phyloP scores from a whole-genome alignment of 2,329 filamentous ascomycete species.

The Colletotrichum shisoi region DNA sequence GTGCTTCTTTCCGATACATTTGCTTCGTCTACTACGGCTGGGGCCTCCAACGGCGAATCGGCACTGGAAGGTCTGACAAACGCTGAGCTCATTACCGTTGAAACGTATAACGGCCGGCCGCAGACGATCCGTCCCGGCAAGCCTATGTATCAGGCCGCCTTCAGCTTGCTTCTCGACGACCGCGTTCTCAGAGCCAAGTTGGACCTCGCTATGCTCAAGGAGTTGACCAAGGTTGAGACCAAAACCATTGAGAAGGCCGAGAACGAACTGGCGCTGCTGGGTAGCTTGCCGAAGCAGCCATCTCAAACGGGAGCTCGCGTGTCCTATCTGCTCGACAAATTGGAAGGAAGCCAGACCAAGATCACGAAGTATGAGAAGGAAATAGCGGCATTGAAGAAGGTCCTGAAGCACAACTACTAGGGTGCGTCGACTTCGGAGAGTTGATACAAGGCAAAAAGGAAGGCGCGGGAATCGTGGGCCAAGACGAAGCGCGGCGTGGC shows the following conservation, averaged over 20 bases:
- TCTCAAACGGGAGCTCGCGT: constrained; percentile 71
- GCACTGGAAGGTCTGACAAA: constrained; percentile 83
- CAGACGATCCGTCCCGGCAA: constrained; percentile 79
- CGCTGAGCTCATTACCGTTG: constrained; percentile 83
- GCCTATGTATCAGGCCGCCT: constrained; percentile 86
- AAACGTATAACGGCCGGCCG: constrained; percentile 77
- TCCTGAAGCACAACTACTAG: constrained; percentile 56
- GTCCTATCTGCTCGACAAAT: constrained; percentile 76
- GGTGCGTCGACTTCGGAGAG: background rate
- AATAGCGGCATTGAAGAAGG: constrained; percentile 74
- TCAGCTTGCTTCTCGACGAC: constrained; percentile 75
- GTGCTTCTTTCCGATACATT: constrained; percentile 80
- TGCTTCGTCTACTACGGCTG: constrained; percentile 60
- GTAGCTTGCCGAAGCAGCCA: constrained; percentile 73
- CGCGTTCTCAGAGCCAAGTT: constrained; percentile 76
- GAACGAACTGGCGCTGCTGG: constrained; percentile 76
- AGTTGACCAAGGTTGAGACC: constrained; percentile 75
- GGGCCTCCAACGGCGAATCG: constrained; percentile 70
- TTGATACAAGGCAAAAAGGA: background rate
- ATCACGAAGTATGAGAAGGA: constrained; percentile 77
- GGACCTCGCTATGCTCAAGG: constrained; percentile 72
- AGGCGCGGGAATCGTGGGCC: background rate
- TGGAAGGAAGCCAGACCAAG: constrained; percentile 76
- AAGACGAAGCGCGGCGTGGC: background rate
- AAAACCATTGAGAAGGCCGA: constrained; percentile 81